These are phyloP conservation scores for Glomus cerebriforme DNA, from an alignment of 192 early-diverging fungal species.

Conservation along the genomic window DNA sequence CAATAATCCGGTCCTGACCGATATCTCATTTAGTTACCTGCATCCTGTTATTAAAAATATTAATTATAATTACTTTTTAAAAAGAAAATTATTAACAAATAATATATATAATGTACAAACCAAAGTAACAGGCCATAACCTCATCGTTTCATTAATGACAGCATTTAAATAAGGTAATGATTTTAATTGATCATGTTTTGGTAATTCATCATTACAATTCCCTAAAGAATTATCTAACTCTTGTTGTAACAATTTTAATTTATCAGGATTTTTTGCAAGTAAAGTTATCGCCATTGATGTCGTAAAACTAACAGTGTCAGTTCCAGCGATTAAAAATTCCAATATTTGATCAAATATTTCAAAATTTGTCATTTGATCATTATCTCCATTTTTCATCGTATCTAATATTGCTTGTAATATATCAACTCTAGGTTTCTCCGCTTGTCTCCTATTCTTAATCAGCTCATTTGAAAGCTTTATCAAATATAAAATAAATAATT, in stretches of 20 bases:
- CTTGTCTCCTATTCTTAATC: neutral
- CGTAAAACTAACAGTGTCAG: constrained; percentile 36
- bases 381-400: constrained; percentile 6
- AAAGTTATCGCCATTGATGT: constrained; percentile 37
- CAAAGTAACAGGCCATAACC: constrained; percentile 48
- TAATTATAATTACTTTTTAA: neutral
- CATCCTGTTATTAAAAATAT: neutral
- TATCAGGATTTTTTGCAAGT: constrained; percentile 34
- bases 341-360: constrained; percentile 38
- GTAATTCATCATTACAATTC: constrained; percentile 31
- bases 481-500: neutral
- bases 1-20: no score
- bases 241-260: constrained; percentile 27
- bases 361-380: constrained; percentile 30
- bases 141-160: constrained; percentile 59
- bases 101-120: neutral
- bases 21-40: constrained; percentile 6
- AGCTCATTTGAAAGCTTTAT: constrained; percentile 5
- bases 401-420: constrained; percentile 46
- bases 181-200: constrained; percentile 53
- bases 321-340: constrained; percentile 40
- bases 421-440: constrained; percentile 21
- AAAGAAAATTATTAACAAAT: neutral
- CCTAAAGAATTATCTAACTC: constrained; percentile 35
- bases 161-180: constrained; percentile 55